Base-by-base conservation (phyloP, 208 protist species). In the Trypanosoma brucei region DNA sequence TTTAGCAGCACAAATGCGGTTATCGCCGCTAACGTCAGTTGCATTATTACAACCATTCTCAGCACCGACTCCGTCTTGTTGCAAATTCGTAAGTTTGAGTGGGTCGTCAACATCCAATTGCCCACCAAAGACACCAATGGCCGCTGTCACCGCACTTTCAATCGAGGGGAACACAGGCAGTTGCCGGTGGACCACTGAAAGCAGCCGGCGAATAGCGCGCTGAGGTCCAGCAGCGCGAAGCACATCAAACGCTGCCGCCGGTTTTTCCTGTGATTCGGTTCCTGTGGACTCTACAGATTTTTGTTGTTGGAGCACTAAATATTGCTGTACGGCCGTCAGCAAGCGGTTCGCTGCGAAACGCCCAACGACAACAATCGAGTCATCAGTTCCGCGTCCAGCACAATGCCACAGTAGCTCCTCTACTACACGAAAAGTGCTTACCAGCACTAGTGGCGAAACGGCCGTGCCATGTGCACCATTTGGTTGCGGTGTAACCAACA, bases 301-400 rank as follows among this genome's bases (percentile, higher is more conserved):
- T 34, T 82, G 79, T 66, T 92, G 84, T 33, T 72, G 80, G 42
- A 81, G 48, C 1, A 68, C 48, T 6, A 88, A 74, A 65, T 84
- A 86, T 53, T 78, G 56, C 53, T 88, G 81, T 0, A 84, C 65
- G 30, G 78, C 66, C 14, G 36, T 33, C 1, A 92, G 72, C 9
- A 92, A 35, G 7, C 48, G 68, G 14, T 49, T 61, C 7, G 72
- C 50, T 34, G 57, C 48, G n/a, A 64, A 64, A 44, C 51, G 66
- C 31, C 53, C 53, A 30, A 59, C 54, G 14, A 52, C 33, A 34
- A 64, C 3, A 34, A 57, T 30, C 1, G 68, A 22, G 39, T 42
- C 30, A 9, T 13, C 0, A 31, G 44, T 40, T 9, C 4, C 55
- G 31, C 56, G 55, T 55, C 55, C n/a, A 6, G 64, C 65, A 7